Conservation (phyloP, 768 basidiomycete species). For the Myochromella boudieri region DNA sequence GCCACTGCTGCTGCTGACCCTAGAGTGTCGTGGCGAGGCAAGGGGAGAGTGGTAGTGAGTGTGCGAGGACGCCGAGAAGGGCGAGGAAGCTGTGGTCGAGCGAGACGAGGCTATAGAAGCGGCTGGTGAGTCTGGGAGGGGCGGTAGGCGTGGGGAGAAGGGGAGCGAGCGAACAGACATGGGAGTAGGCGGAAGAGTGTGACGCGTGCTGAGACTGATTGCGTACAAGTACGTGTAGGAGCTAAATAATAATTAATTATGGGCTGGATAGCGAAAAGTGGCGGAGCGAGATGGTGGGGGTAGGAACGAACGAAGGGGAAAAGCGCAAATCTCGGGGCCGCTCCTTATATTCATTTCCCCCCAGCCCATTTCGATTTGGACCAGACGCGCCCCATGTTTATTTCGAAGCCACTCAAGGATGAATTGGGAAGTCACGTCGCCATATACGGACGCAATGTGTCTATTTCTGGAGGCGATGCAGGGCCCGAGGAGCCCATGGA, state of each 20-base stretch:
- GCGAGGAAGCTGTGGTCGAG: not conserved
- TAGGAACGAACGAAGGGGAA: not conserved
- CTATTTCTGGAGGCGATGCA: not conserved
- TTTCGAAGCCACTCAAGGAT: not conserved
- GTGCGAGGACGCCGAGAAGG: constrained; percentile 8
- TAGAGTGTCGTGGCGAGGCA: not conserved
- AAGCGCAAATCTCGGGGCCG: not conserved
- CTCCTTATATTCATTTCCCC: constrained; percentile 5
- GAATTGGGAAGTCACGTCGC: not conserved
- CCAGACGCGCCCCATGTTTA: not conserved
- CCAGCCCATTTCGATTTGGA: not conserved
- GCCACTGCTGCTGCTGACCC: not conserved
- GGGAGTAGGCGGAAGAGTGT: constrained; percentile 5
- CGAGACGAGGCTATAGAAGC: not conserved
- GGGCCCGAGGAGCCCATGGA: constrained; percentile 4
- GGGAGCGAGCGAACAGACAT: constrained; percentile 4
- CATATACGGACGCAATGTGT: not conserved
- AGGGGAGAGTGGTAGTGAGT: not conserved
- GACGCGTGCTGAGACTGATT: constrained; percentile 8
- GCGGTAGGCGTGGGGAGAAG: constrained; percentile 8
- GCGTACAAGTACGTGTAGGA: constrained; percentile 10
- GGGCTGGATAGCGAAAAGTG: constrained; percentile 4
- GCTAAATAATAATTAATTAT: constrained; percentile 2
- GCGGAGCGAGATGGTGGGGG: constrained; percentile 1
- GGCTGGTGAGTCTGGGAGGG: constrained; percentile 9